Base-by-base conservation (phyloP, 306 rosid species). In the Gillenia trifoliata region DNA sequence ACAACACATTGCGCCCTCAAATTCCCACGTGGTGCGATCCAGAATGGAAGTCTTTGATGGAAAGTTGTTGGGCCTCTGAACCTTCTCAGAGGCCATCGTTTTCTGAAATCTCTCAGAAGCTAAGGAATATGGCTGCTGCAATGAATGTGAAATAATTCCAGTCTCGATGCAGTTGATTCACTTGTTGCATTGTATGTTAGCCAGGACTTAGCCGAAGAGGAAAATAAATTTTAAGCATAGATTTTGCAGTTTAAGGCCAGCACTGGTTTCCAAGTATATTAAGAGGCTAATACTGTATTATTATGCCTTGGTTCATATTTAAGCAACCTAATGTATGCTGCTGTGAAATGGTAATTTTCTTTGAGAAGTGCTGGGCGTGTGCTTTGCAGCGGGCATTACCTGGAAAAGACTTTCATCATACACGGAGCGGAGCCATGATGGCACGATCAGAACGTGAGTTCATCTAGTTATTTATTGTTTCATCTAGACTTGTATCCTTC, bases 21-120 rank as follows among this genome's bases (percentile, higher is more conserved):
- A 87, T 82, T 83, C 99, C 98, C 41, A 73, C 96, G 4, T 92
- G 99, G 99, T 95, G 98, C 63, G 99, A 95, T 85, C 99, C 99
- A 30, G 99, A 92, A 85, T 95, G 99, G 99, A 95, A 90, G 83
- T 80, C 97, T 77, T 79, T 95, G 77, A 95, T 95, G 99, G 94
- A 89, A 84, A 88, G 91, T 83, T 86, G 92, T 77, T 95, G 99
- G 99, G 89, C 92, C 69, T 85, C 98, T 31, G 99, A 95, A 52
- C 97, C 98, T 15, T 56, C 81, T 11, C 83, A 70, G 63, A 90
- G 99, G 71, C 96, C 99, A 78, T 92, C 99, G 5, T 95, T 95
- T 87, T 85, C 98, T 29, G 97, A 90, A 83, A 95, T 95, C 66
- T 92, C 99, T 29, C 96, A 90, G 89, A 95, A 89, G 91, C 89